Evolutionary conservation across 2,329 filamentous ascomycete genomes (phyloP), one percentile per base, ranked within the genome.

Genomic region (Xylariales sp.): DNA sequence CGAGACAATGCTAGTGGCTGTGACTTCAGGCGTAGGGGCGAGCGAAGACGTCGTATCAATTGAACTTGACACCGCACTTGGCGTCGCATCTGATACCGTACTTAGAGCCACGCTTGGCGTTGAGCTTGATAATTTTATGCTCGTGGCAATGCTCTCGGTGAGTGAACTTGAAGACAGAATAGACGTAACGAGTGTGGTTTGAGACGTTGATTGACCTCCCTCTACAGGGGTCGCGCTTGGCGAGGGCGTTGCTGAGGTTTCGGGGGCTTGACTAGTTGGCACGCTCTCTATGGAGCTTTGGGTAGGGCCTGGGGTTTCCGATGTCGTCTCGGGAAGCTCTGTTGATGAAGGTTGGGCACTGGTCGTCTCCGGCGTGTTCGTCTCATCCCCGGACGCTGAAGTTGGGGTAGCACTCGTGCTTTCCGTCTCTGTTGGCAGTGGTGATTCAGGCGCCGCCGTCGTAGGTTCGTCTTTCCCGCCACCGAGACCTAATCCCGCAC

Each of bases 101-200:
- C 23, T 45, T n/a, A 28, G n/a, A 3, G 28, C 2, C 14, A 9
- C 49, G 32, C 9, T 72, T 58, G 61, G 70, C 59, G 12, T 66
- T 8, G 58, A 57, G 18, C 46, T 66, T 48, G 67, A 43, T 12
- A 69, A 54, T 6, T 45, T 68, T 30, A 75, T 62, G 55, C 72
- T 75, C 8, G 66, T 64, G 14, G 74, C 69, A 14, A 75, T 65
- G n/a, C 64, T 74, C 14, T 75, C 73, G 10, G 53, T 64, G 34
- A 74, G 65, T 4, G 72, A 69, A 46, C 46, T 75, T 36, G 73
- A 69, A 58, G 71, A 57, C 45, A 60, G 63, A 12, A 67, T 41
- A 8, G 73, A 73, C 2, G 74, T 75, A n/a, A 69, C 63, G 18
- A 74, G 59, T 1, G 74, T 75, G 7, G 73, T 75, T 53, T 57